Base-by-base conservation (phyloP, 345 rosid genomes). In the Anacardium occidentale region DNA sequence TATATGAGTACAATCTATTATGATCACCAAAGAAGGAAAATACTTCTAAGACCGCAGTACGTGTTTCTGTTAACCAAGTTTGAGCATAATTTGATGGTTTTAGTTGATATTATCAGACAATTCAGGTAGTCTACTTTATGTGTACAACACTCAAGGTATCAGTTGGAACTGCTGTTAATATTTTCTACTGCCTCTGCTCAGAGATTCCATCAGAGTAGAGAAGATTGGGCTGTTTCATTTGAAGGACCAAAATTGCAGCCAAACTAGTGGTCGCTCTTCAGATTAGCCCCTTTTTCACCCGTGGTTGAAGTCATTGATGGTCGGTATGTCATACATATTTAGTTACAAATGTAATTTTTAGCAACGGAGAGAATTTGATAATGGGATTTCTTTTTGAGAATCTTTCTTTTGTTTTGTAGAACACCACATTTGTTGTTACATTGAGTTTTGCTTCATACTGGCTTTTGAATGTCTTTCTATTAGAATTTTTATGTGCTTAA, bases 251-350 rank as follows among this genome's bases (percentile, higher is more conserved):
- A 29, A 37, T 54, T 15, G 21, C 20, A 68, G 62, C 62, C 32
- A 54, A 34, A 68, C 60, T 32, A 34, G 71, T 53, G 17, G 13
- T 29, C 62, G n/a, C 18, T 32, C 2, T 68, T 68, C 51, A 53
- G 61, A 50, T 53, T 68, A 34, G 71, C 47, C 29, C 11, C 24
- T 51, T 29, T 26, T 37, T 53, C 2, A 3, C n/a, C 10, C 0
- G 20, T 34, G n/a, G 48, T 67, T 20, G 48, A 21, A 54, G 51
- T 54, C 61, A 25, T 42, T 20, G 8, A 40, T 21, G 50, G 5
- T 68, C 37, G 50, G 34, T 37, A 20, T 34, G 7, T 11, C 53
- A 52, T 67, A 14, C 61, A 13, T 53, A 53, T 13, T 34, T 17
- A 11, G 32, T 10, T n/a, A 2, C 12, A 1, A 7, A 2, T 20